phyloP scores from a whole-genome alignment of 495 filamentous ascomycete species.

The Xylaria sp. region DNA sequence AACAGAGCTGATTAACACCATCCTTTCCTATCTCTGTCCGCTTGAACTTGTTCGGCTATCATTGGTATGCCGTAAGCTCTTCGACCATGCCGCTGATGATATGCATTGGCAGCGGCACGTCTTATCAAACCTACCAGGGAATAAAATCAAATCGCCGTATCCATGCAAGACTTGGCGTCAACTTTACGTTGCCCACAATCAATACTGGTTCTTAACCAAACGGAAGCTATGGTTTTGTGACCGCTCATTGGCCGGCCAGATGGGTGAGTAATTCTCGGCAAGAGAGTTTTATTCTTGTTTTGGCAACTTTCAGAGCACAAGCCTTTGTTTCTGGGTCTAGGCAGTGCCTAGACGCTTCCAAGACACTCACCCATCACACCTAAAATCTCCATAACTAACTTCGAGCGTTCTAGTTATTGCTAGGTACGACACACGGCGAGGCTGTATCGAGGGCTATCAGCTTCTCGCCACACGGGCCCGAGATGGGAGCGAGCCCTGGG shows the following conservation, averaged over 20 bases:
- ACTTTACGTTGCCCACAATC: constrained; percentile 76
- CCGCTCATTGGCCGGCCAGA: constrained; percentile 66
- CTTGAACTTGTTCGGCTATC: constrained; percentile 62
- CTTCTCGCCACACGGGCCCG: constrained; percentile 67
- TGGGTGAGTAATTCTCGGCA: too few relatives aligned
- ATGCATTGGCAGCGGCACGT: constrained; percentile 68
- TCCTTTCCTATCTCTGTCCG: constrained; percentile 66
- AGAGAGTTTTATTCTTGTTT: too few relatives aligned
- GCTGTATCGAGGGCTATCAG: constrained; percentile 83
- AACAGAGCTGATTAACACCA: constrained; percentile 66
- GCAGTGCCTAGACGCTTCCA: too few relatives aligned
- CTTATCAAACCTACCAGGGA: constrained; percentile 64
- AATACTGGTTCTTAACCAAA: constrained; percentile 82
- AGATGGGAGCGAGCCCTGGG: constrained; percentile 65
- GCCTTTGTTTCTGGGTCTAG: too few relatives aligned
- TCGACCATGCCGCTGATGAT: constrained; percentile 60
- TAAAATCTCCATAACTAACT: too few relatives aligned
- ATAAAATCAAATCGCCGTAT: constrained; percentile 59
- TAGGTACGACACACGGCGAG: constrained; percentile 73
- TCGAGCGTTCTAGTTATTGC: too few relatives aligned
- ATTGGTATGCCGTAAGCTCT: constrained; percentile 61
- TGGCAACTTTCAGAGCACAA: too few relatives aligned
- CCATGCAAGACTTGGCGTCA: constrained; percentile 68
- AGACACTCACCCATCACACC: too few relatives aligned
- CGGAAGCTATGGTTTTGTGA: constrained; percentile 89